These are phyloP conservation scores for Wickerhamomyces pijperi DNA, from an alignment of 805 yeast genomes.

Conservation along the genomic window DNA sequence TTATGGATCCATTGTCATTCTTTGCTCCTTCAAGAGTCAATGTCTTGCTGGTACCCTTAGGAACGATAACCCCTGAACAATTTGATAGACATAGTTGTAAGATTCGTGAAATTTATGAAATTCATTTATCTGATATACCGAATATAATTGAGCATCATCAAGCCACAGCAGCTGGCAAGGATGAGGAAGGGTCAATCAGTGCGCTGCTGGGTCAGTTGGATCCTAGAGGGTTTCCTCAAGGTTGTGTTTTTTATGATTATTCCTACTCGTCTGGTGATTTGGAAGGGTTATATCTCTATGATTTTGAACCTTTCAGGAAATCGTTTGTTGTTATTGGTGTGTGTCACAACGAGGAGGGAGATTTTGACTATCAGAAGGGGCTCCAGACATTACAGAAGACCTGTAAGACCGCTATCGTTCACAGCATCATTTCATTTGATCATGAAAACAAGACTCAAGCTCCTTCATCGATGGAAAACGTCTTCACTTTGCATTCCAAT, in stretches of 20 bases:
- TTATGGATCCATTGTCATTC: conserved; percentile 36
- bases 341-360: not conserved
- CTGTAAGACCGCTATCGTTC: conserved; percentile 45
- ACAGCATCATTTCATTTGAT: conserved; percentile 42
- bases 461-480: no score
- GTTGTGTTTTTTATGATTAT: conserved; percentile 55
- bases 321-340: conserved; percentile 52
- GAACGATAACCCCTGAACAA: conserved; percentile 29
- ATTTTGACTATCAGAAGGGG: not conserved
- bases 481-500: no score
- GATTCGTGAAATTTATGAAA: conserved; percentile 43
- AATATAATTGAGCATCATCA: conserved; percentile 48
- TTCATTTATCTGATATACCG: conserved; percentile 58
- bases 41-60: conserved; percentile 59
- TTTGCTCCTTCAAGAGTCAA: conserved; percentile 58
- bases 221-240: conserved; percentile 79
- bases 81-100: conserved; percentile 28
- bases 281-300: conserved; percentile 62
- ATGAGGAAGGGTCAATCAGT: no score
- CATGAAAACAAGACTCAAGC: not conserved
- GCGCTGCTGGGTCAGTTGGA: conserved; percentile 32
- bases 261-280: conserved; percentile 32
- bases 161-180: conserved; percentile 26
- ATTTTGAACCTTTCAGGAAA: conserved; percentile 83
- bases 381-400: conserved; percentile 25